Evolutionary conservation across 345 rosid genomes (phyloP), one percentile per base, ranked within the genome.

Genomic region (Sisymbrium irio): DNA sequence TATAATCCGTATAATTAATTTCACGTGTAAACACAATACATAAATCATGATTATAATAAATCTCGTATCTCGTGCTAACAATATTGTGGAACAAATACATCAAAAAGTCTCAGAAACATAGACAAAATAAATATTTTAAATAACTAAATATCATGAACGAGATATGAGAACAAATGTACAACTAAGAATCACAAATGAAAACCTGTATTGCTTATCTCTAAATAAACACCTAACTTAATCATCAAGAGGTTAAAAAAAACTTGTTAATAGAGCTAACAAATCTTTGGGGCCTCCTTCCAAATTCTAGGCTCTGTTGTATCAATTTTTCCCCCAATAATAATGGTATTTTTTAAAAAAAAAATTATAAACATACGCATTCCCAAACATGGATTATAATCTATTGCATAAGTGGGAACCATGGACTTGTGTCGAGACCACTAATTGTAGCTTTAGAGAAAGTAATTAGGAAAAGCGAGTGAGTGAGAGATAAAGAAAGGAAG

Each of bases 371-470:
- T 41, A 56, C 59, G 67, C 60, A 60, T 72, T 62, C 4, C 41
- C 36, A 63, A 53, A 63, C 69, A 41, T 42, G 10, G 25, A 11
- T 13, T 45, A 33, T 62, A 72, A 25, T 53, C 5, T 40, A 63
- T 51, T 62, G 27, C 45, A 41, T 19, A 72, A 72, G 46, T 72
- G 76, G 76, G 76, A 72, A 62, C 69, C 63, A 63, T 32, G 35
- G 55, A 72, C 46, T 63, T 72, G 42, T 54, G 56, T 72, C 63
- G 63, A 63, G 46, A 53, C 74, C 77, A 75, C 82, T 61, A 66
- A 78, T 70, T 61, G 79, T 79, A 67, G 45, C 87, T 86, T 83
- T 69, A 80, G 58, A 74, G 67, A 53, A 75, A 56, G 62, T 28
- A 40, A 51, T 13, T 28, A 62, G 27, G 46, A 46, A 72, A 61